These are phyloP conservation scores for Hortaea sp. DNA, from an alignment of 2,329 filamentous ascomycete species.

Conservation along the genomic window DNA sequence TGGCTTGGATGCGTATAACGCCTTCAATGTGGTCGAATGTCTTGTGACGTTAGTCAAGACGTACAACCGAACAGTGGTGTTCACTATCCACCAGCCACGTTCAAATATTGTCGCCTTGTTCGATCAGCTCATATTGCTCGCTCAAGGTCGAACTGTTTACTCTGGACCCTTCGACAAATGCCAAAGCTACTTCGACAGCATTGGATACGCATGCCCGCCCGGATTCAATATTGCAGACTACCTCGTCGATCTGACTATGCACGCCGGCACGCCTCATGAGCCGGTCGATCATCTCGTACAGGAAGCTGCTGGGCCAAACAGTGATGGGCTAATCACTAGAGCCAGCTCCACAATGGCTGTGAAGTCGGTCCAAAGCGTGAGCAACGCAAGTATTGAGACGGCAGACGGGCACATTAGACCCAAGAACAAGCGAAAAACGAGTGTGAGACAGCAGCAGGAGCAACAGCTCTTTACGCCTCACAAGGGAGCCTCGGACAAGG, in stretches of 20 bases:
- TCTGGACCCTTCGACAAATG: conserved; percentile 84
- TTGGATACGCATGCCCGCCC: conserved; percentile 86
- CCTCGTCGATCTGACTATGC: conserved; percentile 94
- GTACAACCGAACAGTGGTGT: conserved; percentile 93
- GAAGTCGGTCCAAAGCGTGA: conserved; percentile 81
- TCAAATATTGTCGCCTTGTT: conserved; percentile 98
- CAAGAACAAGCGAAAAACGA: conserved; percentile 62
- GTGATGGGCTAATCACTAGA: conserved; percentile 57
- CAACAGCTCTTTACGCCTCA: conserved; percentile 73
- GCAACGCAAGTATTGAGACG: conserved; percentile 53
- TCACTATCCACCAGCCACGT: conserved; percentile 95
- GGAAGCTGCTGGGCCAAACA: conserved; percentile 42
- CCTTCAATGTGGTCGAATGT: conserved; percentile 95
- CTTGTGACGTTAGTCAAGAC: conserved; percentile 89
- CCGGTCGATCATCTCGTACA: conserved; percentile 45
- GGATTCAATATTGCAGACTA: conserved; percentile 99
- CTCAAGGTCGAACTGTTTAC: conserved; percentile 82
- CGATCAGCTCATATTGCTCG: conserved; percentile 83
- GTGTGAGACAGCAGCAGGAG: conserved; percentile 77
- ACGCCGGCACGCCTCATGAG: conserved; percentile 56
- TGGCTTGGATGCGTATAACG: conserved; percentile 90
- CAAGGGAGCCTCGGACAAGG: conserved; percentile 50
- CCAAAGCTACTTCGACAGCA: conserved; percentile 82
- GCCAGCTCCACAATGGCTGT: conserved; percentile 81
- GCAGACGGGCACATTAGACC: conserved; percentile 45